These are phyloP conservation scores for Colletotrichum tamarilloi DNA, from an alignment of 2,329 filamentous ascomycete genomes.

Conservation along the genomic window DNA sequence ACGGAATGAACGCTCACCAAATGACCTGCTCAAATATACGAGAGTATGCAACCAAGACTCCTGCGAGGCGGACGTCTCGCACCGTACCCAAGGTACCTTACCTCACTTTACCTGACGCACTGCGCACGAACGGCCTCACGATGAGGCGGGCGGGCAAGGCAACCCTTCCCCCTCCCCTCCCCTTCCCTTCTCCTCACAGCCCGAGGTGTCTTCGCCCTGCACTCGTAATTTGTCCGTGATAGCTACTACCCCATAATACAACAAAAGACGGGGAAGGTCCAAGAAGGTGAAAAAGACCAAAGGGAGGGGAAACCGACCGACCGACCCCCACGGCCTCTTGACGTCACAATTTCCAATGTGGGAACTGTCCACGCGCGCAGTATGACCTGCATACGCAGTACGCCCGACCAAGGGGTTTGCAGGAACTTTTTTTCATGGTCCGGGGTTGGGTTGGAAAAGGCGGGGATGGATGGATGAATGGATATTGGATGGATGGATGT, in stretches of 20 bases:
- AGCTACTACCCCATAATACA: not conserved
- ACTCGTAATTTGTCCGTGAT: not conserved
- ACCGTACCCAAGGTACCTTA: not conserved
- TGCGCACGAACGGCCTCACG: not conserved
- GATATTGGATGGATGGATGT: not conserved
- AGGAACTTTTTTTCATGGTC: not conserved
- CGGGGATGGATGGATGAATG: not conserved
- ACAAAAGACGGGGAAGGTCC: too few relatives aligned
- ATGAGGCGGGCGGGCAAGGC: not conserved
- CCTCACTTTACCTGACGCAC: not conserved
- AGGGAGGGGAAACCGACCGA: not conserved
- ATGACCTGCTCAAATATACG: not conserved
- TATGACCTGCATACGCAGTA: conserved; percentile 3
- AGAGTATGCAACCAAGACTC: not conserved
- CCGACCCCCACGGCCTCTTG: not conserved
- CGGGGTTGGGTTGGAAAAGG: not conserved
- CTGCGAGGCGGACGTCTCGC: not conserved
- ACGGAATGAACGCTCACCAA: too few relatives aligned
- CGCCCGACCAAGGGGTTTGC: not conserved
- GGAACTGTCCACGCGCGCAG: not conserved
- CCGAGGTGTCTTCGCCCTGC: not conserved
- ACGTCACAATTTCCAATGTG: not conserved
- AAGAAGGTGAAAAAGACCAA: not conserved
- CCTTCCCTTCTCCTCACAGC: not conserved
- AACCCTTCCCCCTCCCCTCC: too few relatives aligned